Base-by-base conservation (phyloP, 257 asterid genomes). In the Solanum gandarillasii region DNA sequence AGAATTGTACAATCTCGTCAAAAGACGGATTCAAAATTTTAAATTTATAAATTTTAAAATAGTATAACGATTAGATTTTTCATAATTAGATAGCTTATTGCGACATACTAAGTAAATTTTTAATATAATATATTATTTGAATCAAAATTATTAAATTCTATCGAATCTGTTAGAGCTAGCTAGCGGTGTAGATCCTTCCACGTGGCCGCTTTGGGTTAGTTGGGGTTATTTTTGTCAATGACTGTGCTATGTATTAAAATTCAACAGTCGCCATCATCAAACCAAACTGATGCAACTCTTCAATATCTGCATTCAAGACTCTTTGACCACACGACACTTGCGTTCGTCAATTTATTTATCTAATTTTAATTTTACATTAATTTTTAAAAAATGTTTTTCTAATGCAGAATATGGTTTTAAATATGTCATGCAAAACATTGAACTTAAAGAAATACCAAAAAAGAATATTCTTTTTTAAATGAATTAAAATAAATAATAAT, bases 351-450 rank as follows among this genome's bases (percentile, higher is more conserved):
- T 43, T 43, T 10, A 0, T 27, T 68, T 29, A 1, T 70, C 0
- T 6, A 3, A 13, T 70, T 27, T 29, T 27, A 1, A 3, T 13
- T 13, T 12, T 0, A 0, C 0, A 25, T 3, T 0, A 0, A 11
- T 1, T n/a, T 65, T 65, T 5, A 5, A 0, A 5, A 11, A 65
- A 3, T 1, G 11, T 4, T n/a, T n/a, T 60, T 65, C 0, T 5
- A 65, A 65, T 10, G 0, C 0, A 65, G 0, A 62, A 23, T 23
- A 2, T 65, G 8, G 0, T 65, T 7, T 65, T 25, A 25, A 25
- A n/a, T 11, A 5, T 5, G 1, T 25, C 0, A 65, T 1, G 1
- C 4, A 0, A 1, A 12, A 65, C 0, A 1, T 65, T 1, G 0
- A 65, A 65, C 11, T 65, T 23, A 60, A 60, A 23, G 4, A 12